These are phyloP conservation scores for Saccharomycopsis fodiens DNA, from an alignment of 805 yeast genomes.

Conservation along the genomic window DNA sequence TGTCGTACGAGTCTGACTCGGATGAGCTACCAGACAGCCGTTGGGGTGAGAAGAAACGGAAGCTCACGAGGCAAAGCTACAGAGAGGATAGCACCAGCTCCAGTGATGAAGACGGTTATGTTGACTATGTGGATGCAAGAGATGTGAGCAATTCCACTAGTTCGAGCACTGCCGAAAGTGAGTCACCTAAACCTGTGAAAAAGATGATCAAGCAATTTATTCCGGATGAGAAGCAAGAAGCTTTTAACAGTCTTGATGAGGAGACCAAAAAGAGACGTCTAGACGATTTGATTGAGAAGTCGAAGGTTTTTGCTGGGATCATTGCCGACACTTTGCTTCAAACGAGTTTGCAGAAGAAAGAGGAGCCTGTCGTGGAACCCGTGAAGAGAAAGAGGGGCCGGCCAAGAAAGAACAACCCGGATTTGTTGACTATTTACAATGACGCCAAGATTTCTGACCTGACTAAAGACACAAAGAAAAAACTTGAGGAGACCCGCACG, in stretches of 20 bases:
- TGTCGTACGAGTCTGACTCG: no score
- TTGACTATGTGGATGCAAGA: no score
- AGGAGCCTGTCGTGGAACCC: conserved; percentile 22
- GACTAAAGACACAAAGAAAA: conserved; percentile 23
- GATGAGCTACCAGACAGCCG: no score
- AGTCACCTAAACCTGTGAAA: no score
- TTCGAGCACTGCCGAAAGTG: no score
- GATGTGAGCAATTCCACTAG: no score
- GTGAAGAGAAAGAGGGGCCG: conserved; percentile 19
- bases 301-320: conserved; percentile 81
- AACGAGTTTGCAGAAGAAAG: conserved; percentile 32
- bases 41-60: conserved; percentile 21
- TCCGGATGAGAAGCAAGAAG: conserved; percentile 17
- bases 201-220: not conserved
- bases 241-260: conserved; percentile 29
- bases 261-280: conserved; percentile 58
- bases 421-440: conserved; percentile 22
- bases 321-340: conserved; percentile 71
- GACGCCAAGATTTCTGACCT: conserved; percentile 18
- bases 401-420: not conserved
- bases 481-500: conserved; percentile 22
- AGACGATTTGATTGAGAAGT: conserved; percentile 71
- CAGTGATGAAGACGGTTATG: conserved; percentile 16
- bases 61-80: conserved; percentile 23
- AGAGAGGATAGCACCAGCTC: conserved; percentile 31